Percentiles rank a stretch among this genome's conserved stretches.
phyloP scores from a whole-genome alignment of 2,329 filamentous ascomycete genomes.

The Epichloe gansuensis region DNA sequence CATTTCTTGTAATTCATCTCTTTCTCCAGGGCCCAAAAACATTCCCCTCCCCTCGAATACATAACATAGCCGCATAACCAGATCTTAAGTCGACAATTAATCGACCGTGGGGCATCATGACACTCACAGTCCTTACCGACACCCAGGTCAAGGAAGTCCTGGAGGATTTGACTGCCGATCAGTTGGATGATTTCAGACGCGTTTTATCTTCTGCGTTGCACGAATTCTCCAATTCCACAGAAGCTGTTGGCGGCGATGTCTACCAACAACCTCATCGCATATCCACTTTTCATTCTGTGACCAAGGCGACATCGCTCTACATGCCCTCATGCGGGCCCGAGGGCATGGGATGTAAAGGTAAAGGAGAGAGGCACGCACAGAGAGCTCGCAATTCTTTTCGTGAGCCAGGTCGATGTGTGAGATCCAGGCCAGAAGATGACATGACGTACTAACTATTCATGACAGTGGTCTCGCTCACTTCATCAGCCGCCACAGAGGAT shows the following conservation, averaged over 20 bases:
- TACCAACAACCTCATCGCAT: conserved; percentile 44
- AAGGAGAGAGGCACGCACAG: neutral
- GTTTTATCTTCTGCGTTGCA: conserved; percentile 40
- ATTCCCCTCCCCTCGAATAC: neutral
- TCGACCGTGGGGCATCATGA: conserved; percentile 26
- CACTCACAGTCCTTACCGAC: conserved; percentile 46
- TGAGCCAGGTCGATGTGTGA: too few relatives aligned
- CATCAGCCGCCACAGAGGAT: conserved; percentile 21
- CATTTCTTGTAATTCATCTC: too few relatives aligned
- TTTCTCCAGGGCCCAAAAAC: too few relatives aligned
- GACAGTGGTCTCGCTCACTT: conserved; percentile 49
- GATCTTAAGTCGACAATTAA: neutral
- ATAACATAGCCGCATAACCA: neutral
- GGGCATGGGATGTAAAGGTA: conserved; percentile 57
- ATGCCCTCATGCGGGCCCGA: conserved; percentile 56
- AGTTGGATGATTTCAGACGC: conserved; percentile 39
- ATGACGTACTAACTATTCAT: neutral
- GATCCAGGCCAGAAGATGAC: neutral
- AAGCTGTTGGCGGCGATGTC: conserved; percentile 27
- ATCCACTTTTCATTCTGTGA: conserved; percentile 32
- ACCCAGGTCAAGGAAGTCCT: conserved; percentile 41
- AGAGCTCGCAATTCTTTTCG: neutral
- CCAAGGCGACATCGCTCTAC: conserved; percentile 51
- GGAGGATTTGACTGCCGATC: conserved; percentile 36
- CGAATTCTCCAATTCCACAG: conserved; percentile 46